Conservation (phyloP, 163 green algal species). For the Chloromonas sp. region DNA sequence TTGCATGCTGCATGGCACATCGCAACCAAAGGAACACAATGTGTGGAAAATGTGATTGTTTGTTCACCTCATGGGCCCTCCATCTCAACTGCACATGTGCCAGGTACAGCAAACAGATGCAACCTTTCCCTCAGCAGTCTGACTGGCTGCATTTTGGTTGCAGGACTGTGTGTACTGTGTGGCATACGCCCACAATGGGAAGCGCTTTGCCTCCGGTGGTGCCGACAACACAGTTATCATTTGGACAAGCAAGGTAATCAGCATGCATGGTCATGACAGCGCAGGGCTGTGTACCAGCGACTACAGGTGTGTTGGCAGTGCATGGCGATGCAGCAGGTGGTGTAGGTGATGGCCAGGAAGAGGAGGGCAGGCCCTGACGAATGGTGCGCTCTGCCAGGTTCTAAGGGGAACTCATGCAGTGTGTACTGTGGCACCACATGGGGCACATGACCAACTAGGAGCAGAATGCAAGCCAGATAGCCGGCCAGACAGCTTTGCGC, state of each 20-base stretch:
- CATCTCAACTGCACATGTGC: no score
- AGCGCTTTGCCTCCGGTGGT: constrained; percentile 75
- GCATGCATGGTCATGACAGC: background rate
- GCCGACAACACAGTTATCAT: constrained; percentile 86
- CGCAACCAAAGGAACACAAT: background rate
- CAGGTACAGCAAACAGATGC: no score
- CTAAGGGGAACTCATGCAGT: no score
- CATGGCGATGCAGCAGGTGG: no score
- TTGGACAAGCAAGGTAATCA: constrained; percentile 69
- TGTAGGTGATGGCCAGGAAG: no score
- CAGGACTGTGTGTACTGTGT: constrained; percentile 76
- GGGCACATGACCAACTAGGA: no score
- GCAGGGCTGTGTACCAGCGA: background rate
- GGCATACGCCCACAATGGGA: constrained; percentile 68
- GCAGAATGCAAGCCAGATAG: no score
- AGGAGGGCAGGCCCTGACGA: background rate
- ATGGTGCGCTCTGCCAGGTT: no score
- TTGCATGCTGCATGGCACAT: background rate
- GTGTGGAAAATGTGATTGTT: background rate
- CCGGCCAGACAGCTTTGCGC: no score
- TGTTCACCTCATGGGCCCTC: background rate
- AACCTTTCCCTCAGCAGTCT: no score
- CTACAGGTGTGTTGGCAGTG: no score
- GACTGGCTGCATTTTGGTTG: background rate
- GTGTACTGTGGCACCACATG: no score